A percentile compares a stretch with the other conserved stretches of the same genome.
phyloP scores from a whole-genome alignment of 805 yeast species.

The Millerozyma miso region DNA sequence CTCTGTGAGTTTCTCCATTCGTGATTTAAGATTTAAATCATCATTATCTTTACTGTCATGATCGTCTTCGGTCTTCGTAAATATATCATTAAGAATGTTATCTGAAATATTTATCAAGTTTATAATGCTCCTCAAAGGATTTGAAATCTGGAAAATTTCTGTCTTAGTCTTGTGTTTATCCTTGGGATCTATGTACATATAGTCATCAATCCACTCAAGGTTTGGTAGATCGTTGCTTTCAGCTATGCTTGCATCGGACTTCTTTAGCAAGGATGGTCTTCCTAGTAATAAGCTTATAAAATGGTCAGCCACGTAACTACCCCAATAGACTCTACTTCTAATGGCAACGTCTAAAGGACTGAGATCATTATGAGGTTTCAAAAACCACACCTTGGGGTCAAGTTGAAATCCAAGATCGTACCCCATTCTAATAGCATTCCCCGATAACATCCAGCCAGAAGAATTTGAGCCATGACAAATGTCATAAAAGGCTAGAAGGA shows the following conservation, averaged over 20 bases:
- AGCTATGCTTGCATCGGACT: constrained; percentile 56
- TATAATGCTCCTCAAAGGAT: constrained; percentile 40
- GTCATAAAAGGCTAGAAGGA: constrained; percentile 59
- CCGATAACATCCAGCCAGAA: constrained; percentile 60
- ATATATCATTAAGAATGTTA: constrained; percentile 41
- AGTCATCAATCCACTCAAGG: constrained; percentile 59
- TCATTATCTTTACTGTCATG: constrained; percentile 24
- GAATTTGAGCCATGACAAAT: constrained; percentile 56
- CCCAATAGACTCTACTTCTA: constrained; percentile 63
- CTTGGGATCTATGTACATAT: constrained; percentile 32
- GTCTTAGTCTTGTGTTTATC: constrained; percentile 14
- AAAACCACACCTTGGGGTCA: constrained; percentile 57
- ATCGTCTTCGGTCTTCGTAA: constrained; percentile 33
- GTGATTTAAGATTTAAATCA: constrained; percentile 41
- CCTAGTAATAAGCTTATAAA: constrained; percentile 58
- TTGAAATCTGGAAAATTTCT: constrained; percentile 33
- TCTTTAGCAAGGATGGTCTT: constrained; percentile 51
- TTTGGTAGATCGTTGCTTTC: constrained; percentile 59
- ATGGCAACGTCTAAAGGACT: constrained; percentile 52
- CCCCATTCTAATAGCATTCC: constrained; percentile 62
- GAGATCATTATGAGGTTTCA: constrained; percentile 34
- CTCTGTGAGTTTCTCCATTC: constrained; percentile 33
- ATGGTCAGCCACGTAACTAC: constrained; percentile 61
- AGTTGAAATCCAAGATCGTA: constrained; percentile 61
- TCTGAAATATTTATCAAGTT: constrained; percentile 42